These are phyloP conservation scores for Ophiostoma populinum DNA, from an alignment of 2,329 filamentous ascomycete species.

Conservation along the genomic window DNA sequence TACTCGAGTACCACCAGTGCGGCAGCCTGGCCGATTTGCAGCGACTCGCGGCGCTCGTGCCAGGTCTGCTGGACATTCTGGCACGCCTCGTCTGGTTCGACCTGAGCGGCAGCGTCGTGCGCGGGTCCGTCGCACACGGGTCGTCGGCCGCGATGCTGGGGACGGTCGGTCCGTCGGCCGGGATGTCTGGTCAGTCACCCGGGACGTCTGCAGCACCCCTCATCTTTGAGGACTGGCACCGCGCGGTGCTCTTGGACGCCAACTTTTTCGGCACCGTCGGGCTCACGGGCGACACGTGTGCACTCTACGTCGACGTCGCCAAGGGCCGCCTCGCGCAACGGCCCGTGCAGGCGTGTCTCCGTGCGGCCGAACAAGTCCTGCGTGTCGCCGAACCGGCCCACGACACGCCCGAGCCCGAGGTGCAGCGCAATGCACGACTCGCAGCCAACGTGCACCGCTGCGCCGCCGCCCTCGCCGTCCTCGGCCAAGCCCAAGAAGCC, in stretches of 20 bases:
- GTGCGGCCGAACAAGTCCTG: slow-evolving; percentile 15
- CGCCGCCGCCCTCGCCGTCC: slow-evolving; percentile 18
- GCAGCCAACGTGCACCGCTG: slow-evolving; percentile 20
- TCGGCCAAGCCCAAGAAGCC: slow-evolving; percentile 4
- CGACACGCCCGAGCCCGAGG: background rate
- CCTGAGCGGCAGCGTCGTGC: slow-evolving; percentile 17
- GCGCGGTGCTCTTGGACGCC: slow-evolving; percentile 17
- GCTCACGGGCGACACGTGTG: slow-evolving; percentile 20
- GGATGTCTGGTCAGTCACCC: background rate
- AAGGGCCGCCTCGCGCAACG: slow-evolving; percentile 11
- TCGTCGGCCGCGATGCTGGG: background rate
- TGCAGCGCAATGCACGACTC: slow-evolving; percentile 9
- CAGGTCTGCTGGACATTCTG: slow-evolving; percentile 21
- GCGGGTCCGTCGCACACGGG: background rate
- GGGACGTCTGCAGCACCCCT: slow-evolving; percentile 5
- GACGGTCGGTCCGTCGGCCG: background rate
- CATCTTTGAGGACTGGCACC: slow-evolving; percentile 26
- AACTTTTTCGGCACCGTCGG: slow-evolving; percentile 21
- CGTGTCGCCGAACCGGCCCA: slow-evolving; percentile 4
- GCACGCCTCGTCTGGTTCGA: slow-evolving; percentile 25
- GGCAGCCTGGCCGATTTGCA: slow-evolving; percentile 18
- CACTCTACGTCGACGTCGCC: slow-evolving; percentile 19
- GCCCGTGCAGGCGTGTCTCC: slow-evolving; percentile 11
- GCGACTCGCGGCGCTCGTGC: slow-evolving; percentile 17
- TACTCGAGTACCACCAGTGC: slow-evolving; percentile 23